Base-by-base conservation (phyloP, 2,329 filamentous ascomycete genomes). In the Curvularia lunata region DNA sequence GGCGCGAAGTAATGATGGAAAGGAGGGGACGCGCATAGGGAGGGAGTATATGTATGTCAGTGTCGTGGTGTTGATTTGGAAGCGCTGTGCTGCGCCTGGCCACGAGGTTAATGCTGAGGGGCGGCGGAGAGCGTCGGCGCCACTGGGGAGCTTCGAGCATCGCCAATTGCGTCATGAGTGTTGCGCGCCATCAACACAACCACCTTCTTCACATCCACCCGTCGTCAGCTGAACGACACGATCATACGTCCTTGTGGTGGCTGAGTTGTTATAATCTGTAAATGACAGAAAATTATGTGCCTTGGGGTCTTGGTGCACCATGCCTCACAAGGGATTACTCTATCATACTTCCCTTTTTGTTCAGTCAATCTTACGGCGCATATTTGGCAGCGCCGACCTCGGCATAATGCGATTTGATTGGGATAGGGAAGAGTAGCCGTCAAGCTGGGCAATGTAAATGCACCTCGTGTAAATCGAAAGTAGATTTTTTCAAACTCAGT, bases 21-120 rank as follows among this genome's bases (percentile, higher is more conserved):
- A 71, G 18, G 79, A 79, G 56, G 79, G 79, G 58, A 83, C 72
- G 73, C 82, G 82, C 82, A 84, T 84, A 65, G 63, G 67, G 64
- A 59, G 45, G 10, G 13, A 23, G 8, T 18, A 34, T 45, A 38
- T 56, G 13, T 42, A 43, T n/a, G 41, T 18, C 13, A 16, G 25
- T 18, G 34, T 28, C 19, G 41, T 42, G 49, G 16, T 38, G 21
- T 30, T 51, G 54, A 42, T 60, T 48, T 51, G 49, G 54, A 41
- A 46, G 10, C n/a, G n/a, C 42, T 34, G 23, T 27, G 48, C 30
- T 47, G 32, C 4, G 38, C 18, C 4, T 12, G 21, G 19, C 32
- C 4, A 12, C 16, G 40, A 46, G 19, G 46, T 59, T 34, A 52
- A 66, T 43, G 67, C 63, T 66, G 63, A 68, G 58, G 61, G 63